A percentile compares a stretch with the other conserved stretches of the same genome.
Conservation (phyloP, 495 filamentous ascomycete genomes). For the Podospora pseudocomata region DNA sequence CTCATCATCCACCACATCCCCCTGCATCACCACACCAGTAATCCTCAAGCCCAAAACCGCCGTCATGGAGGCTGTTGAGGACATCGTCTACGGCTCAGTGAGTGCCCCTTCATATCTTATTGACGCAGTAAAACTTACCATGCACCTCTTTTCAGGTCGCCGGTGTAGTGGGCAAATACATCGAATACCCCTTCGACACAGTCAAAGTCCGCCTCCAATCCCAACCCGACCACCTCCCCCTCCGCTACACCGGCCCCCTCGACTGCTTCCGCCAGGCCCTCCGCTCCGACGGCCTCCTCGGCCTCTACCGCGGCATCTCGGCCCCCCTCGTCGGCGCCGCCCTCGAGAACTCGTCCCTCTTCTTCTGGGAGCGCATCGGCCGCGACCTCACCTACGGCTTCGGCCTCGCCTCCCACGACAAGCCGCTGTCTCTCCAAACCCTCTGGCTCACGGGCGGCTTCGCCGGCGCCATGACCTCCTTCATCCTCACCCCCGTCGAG, state of each 20-base stretch:
- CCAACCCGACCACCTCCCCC: constrained; percentile 77
- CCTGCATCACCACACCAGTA: constrained; percentile 12
- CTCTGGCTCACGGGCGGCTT: constrained; percentile 74
- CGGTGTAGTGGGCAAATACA: constrained; percentile 87
- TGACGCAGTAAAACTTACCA: constrained; percentile 15
- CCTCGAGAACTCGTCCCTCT: constrained; percentile 87
- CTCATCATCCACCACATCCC: constrained; percentile 13
- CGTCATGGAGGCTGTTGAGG: constrained; percentile 67
- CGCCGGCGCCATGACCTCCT: constrained; percentile 83
- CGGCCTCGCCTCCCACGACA: constrained; percentile 49
- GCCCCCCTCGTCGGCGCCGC: constrained; percentile 90
- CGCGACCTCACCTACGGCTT: constrained; percentile 55
- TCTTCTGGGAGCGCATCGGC: constrained; percentile 78
- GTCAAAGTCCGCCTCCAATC: constrained; percentile 82
- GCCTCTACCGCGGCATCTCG: constrained; percentile 89
- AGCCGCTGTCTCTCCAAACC: constrained; percentile 63
- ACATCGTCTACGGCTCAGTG: constrained; percentile 81
- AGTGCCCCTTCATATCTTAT: constrained; percentile 32
- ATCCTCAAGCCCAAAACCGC: constrained; percentile 37
- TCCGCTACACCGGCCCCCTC: constrained; percentile 79
- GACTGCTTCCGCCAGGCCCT: constrained; percentile 92
- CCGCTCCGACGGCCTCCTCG: constrained; percentile 66
- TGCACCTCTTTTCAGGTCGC: constrained; percentile 55
- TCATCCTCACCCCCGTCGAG: constrained; percentile 92
- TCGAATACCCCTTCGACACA: constrained; percentile 98